Evolutionary conservation across 345 rosid species (phyloP).

Genomic region (Trapa bicornis): DNA sequence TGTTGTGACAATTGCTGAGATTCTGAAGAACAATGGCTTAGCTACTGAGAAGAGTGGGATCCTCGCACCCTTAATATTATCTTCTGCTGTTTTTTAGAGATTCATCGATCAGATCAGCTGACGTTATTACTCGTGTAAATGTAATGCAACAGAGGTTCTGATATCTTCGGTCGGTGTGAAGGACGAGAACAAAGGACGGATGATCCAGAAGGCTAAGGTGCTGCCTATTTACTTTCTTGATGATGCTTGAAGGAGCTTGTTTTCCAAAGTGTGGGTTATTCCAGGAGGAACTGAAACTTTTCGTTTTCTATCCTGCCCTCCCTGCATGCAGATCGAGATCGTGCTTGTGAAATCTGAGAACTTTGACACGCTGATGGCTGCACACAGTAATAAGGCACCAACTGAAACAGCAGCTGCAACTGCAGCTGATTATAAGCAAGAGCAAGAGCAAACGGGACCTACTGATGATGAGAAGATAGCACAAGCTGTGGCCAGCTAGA

Average conservation of each 20-base stretch:
- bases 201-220: constrained; percentile 84
- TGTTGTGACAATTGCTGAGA: constrained; percentile 74
- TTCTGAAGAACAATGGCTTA: constrained; percentile 77
- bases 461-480: constrained; percentile 14
- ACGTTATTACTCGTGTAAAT: neutral
- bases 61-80: neutral
- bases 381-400: constrained; percentile 2
- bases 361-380: constrained; percentile 48
- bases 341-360: constrained; percentile 62
- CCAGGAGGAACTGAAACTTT: neutral
- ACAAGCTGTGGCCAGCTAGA: constrained; percentile 1
- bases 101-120: neutral
- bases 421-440: constrained; percentile 22
- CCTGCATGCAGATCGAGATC: constrained; percentile 48
- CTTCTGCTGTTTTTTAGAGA: neutral
- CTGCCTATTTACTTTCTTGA: neutral
- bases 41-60: constrained; percentile 75
- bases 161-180: constrained; percentile 80
- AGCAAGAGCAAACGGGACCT: constrained; percentile 12
- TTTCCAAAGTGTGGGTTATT: neutral
- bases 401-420: constrained; percentile 8
- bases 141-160: constrained; percentile 40
- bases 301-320: neutral
- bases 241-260: neutral
- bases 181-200: constrained; percentile 64